Evolutionary conservation across 2,329 filamentous ascomycete species (phyloP), one percentile per base, ranked within the genome.

Genomic region (Cladosporium phlei): DNA sequence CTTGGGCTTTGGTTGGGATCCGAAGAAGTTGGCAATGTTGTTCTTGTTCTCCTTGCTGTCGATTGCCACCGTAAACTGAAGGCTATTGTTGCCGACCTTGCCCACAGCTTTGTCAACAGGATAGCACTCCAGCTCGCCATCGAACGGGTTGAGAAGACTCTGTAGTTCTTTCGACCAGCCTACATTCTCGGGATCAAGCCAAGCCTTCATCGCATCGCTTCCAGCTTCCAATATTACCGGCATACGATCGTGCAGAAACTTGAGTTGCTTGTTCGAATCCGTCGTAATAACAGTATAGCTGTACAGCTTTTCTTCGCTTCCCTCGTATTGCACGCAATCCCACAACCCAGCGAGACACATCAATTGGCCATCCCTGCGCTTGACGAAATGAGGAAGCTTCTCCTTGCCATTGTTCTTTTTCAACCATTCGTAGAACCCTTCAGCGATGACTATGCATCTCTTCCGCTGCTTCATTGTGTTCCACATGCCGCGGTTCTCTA

Each of bases 361-460:
- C 57, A 96, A 69, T 57, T 82, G 78, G 0, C 86, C 86, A 62
- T 97, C 91, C 56, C 82, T 86, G 21, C 89, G 76, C 67, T 83
- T 90, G 17, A 88, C 78, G 59, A 82, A 96, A 66, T 97, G 82
- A 9, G 93, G 91, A 2, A 91, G 70, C 68, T 88, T 94, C 45
- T 93, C 85, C 56, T 86, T 90, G 5, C 80, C 77, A 1, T 76
- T 76, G 59, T 79, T 83, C 58, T 83, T 87, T 66, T 91, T 91
- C 50, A 94, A 71, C 93, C 93, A 97, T 67, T 98, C 93, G 60
- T 88, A 98, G 67, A 97, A 98, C 1, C 93, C 93, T 66, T 96
- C 85, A 8, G 87, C 89, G 5, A 95, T 63, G 8, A 97, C 81
- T 17, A 97, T 74, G 64, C 93, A 97, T 22, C 93, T 77, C 69